Evolutionary conservation across 768 basidiomycete genomes (phyloP), one percentile per base, ranked within the genome.

Genomic region (Trametes maxima): DNA sequence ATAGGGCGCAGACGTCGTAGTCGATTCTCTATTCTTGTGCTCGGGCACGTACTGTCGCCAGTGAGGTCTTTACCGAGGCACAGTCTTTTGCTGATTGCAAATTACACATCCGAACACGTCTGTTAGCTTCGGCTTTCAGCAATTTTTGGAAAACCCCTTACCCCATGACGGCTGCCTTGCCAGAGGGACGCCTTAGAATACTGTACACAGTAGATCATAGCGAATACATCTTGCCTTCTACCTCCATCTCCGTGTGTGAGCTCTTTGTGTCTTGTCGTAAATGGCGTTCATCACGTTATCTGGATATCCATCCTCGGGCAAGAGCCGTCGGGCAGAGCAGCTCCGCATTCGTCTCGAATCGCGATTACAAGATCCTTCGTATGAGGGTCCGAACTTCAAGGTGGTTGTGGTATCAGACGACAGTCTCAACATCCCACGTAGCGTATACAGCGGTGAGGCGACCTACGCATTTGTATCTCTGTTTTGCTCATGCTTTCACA

Each of bases 11-110:
- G 12, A 25, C 43, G 22, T 36, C 45, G n/a, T 0, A 45, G 51
- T 14, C 16, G 5, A 28, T 17, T 62, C 73, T 80, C 78, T 68
- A 69, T 68, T 89, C 88, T 93, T 93, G 90, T 92, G 89, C 89
- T 91, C 88, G 90, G 89, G 89, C 88, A 89, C 86, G 89, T 87
- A 90, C 88, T 89, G 87, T 90, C 88, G 87, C 86, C 87, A 89
- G 90, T 92, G 91, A 93, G 89, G 91, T 93, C 82, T 85, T 80
- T 89, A 92, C 90, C 88, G 91, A 93, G 89, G 86, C 87, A 88
- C 87, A 90, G 89, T 90, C 83, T 80, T 90, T 92, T 91, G 90
- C 89, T 92, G 87, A 88, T 92, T 92, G 90, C 90, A 92, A 92
- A 92, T 90, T 92, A 91, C 82, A 90, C 89, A 92, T 92, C 90